Conservation (phyloP, 441 rosid species). For the Daphne laureola region DNA sequence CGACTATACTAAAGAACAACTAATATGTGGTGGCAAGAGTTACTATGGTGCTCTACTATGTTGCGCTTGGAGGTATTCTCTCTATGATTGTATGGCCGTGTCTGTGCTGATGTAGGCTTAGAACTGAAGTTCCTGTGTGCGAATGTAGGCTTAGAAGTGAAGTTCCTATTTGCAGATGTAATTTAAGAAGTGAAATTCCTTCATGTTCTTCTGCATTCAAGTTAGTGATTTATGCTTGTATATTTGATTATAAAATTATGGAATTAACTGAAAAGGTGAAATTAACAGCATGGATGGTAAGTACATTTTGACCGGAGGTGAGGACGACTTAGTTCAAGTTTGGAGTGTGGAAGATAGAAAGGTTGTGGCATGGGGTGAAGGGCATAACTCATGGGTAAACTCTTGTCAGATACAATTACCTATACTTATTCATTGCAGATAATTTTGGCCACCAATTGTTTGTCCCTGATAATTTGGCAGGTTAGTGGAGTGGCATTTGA, state of each 20-base stretch:
- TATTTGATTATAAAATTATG: too few species aligned
- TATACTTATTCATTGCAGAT: constrained; percentile 5
- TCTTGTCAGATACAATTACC: constrained; percentile 7
- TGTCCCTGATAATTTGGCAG: constrained; percentile 39
- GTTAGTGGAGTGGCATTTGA: constrained; percentile 99
- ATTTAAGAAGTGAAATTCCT: too few species aligned
- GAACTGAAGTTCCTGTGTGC: too few species aligned
- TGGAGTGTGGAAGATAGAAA: constrained; percentile 99
- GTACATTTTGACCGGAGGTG: constrained; percentile 95
- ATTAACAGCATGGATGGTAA: constrained; percentile 85
- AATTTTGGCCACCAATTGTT: constrained; percentile 15
- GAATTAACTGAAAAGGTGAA: constrained; percentile 4
- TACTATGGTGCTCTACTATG: constrained; percentile 90
- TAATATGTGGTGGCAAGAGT: constrained; percentile 89
- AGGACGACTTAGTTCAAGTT: constrained; percentile 97
- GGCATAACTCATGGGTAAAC: constrained; percentile 97
- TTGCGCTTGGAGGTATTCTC: constrained; percentile 89
- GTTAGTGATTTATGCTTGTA: too few species aligned
- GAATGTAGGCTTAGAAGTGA: too few species aligned
- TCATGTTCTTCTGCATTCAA: too few species aligned
- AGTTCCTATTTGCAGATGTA: too few species aligned
- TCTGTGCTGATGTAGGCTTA: too few species aligned
- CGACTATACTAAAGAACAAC: constrained; percentile 81
- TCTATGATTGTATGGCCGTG: too few species aligned
- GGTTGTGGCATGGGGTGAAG: constrained; percentile 99